phyloP scores from a whole-genome alignment of 495 filamentous ascomycete genomes.

The Lasiosphaeriaceae sp. region DNA sequence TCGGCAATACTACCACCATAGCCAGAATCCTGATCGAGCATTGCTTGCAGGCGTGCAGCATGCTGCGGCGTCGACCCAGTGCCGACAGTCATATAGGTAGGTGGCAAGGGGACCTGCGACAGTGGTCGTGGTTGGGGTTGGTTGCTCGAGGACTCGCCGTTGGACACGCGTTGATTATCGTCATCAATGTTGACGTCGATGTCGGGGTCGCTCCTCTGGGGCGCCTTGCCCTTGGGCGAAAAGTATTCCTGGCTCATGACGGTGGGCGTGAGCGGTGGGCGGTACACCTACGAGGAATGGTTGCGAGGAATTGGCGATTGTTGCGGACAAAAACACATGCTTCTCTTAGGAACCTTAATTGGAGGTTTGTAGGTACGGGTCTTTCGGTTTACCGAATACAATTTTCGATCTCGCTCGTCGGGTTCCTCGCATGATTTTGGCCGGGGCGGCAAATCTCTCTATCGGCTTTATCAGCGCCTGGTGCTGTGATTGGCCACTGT shows the following conservation, averaged over 20 bases:
- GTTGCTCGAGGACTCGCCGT: conserved; percentile 3
- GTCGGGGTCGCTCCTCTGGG: conserved; percentile 18
- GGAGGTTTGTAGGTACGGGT: background rate
- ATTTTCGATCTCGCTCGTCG: conserved; percentile 4
- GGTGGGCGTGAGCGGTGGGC: conserved; percentile 26
- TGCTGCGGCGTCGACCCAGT: conserved; percentile 74
- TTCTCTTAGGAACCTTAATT: background rate
- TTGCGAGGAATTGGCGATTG: background rate
- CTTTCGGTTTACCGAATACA: background rate
- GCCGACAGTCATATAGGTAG: conserved; percentile 84
- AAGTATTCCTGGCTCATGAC: conserved; percentile 75
- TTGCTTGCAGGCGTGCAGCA: conserved; percentile 59
- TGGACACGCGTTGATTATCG: background rate
- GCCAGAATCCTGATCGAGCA: conserved; percentile 82
- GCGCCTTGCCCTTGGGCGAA: conserved; percentile 40
- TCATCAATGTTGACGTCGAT: conserved; percentile 6
- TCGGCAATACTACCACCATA: conserved; percentile 73
- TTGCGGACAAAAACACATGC: background rate
- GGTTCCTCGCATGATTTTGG: conserved; percentile 21
- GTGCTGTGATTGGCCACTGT: too few species aligned
- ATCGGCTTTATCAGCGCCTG: too few species aligned
- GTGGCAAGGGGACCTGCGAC: conserved; percentile 33
- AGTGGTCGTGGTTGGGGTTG: background rate
- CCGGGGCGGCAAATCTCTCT: conserved; percentile 20
- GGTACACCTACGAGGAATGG: conserved; percentile 6